phyloP scores from a whole-genome alignment of 2,329 filamentous ascomycete species.

The Botrytis byssoidea region DNA sequence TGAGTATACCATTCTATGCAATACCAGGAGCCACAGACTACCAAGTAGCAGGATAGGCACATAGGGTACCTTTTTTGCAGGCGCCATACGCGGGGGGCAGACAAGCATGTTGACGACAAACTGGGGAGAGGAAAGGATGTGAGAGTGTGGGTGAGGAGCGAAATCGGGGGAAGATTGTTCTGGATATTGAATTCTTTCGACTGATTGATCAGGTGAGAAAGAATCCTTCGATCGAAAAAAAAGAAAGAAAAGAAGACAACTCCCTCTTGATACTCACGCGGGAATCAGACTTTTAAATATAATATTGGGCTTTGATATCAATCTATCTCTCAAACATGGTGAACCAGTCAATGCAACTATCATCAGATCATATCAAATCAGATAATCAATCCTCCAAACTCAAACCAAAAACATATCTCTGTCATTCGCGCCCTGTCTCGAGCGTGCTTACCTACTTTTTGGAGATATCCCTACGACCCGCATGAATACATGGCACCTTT shows the following conservation, averaged over 20 bases:
- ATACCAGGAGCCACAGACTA: not conserved
- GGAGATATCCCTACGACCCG: not conserved
- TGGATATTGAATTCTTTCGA: not conserved
- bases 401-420: not conserved
- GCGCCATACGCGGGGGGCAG: slow-evolving; percentile 2
- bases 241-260: not conserved
- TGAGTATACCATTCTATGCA: not conserved
- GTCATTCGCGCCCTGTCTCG: not conserved
- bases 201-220: not conserved
- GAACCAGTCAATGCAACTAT: slow-evolving; percentile 1
- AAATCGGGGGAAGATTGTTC: not conserved
- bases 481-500: not conserved
- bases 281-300: not conserved
- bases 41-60: not conserved
- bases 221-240: not conserved
- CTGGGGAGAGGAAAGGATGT: not conserved
- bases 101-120: slow-evolving; percentile 20
- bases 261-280: not conserved
- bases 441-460: slow-evolving; percentile 6
- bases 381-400: not conserved
- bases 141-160: slow-evolving; percentile 10
- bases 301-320: slow-evolving; percentile 1
- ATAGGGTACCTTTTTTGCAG: slow-evolving; percentile 6
- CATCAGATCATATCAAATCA: not conserved
- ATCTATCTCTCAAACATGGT: not conserved